Base-by-base conservation (phyloP, 2,329 filamentous ascomycete genomes). In the Beauveria varroae region DNA sequence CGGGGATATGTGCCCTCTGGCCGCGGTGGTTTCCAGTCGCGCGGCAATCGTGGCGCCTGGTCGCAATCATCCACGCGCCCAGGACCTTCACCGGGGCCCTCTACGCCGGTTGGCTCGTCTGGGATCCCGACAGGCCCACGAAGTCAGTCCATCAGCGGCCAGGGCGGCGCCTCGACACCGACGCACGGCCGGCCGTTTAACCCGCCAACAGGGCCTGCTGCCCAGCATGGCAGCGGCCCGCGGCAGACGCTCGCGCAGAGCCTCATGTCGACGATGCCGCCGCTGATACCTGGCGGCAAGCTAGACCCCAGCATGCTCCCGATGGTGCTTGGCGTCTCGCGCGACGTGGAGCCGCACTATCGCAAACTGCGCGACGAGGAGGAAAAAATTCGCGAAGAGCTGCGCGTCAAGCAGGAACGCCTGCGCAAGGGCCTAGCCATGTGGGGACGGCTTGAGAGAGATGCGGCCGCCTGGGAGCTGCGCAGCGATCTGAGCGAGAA, bases 351-450 rank as follows among this genome's bases (percentile, higher is more conserved):
- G 64, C 69, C 76, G n/a, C 81, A 84, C 68, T 79, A 78, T 65
- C 74, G 76, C 40, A 81, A 81, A 62, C 74, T 85, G 12, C 77
- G 76, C 62, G 82, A 85, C 44, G 83, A 86, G 51, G 83, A 85
- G 67, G 83, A 85, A 68, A 79, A 79, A 64, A 67, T 84, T 41
- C 76, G 83, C 1, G 77, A 81, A 47, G 83, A 86, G 58, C 71
- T 83, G 34, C 75, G 78, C 22, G 67, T 66, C 26, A 83, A 82
- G 68, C 79, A 85, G 66, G 83, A 85, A 47, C 78, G 78, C 64
- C 70, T 85, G 44, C 75, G 82, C 34, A 80, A 78, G 70, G 81
- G 76, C 60, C 71, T 86, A 43, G 76, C 78, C 50, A 66, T 75
- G 30, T 86, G 82, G 80, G 79, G 85, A 59, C 76, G 76, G 66